Conservation (phyloP, 2,329 filamentous ascomycete genomes). For the Colletotrichum scovillei region DNA sequence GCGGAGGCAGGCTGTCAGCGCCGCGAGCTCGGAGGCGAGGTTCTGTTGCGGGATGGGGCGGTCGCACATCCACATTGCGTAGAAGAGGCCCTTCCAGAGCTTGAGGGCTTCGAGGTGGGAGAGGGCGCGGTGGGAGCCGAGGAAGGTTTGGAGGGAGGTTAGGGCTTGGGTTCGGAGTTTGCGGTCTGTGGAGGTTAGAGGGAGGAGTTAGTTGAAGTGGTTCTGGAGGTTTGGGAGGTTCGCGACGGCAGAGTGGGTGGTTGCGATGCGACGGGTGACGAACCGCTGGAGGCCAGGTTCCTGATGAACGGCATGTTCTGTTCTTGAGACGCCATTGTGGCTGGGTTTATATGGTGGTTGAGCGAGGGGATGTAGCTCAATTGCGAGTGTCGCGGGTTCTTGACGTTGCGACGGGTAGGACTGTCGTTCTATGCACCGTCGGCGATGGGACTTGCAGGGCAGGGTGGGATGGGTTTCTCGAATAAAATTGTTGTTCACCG, state of each 20-base stretch:
- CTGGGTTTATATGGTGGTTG: background rate
- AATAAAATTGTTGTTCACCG: conserved; percentile 38
- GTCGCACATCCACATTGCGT: conserved; percentile 94
- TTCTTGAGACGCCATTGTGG: conserved; percentile 54
- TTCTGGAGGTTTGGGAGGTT: background rate
- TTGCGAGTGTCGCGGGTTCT: background rate
- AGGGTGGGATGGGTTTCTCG: conserved; percentile 11
- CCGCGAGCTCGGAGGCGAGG: conserved; percentile 82
- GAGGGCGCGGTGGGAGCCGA: conserved; percentile 72
- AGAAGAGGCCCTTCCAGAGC: conserved; percentile 96
- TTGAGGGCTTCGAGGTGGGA: conserved; percentile 80
- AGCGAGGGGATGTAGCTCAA: conserved; percentile 6
- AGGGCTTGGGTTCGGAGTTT: conserved; percentile 82
- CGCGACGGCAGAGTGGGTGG: background rate
- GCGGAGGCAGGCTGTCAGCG: conserved; percentile 55
- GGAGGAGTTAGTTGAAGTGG: background rate
- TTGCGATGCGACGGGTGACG: conserved; percentile 42
- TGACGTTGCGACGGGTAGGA: background rate
- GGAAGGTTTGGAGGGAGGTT: conserved; percentile 80
- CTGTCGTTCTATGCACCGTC: background rate
- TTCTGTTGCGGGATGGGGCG: conserved; percentile 87
- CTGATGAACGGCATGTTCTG: conserved; percentile 79
- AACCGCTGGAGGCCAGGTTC: conserved; percentile 87
- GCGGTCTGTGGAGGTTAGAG: conserved; percentile 68
- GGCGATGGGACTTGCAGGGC: background rate